These are phyloP conservation scores for Agrocybe pediades DNA, from an alignment of 768 basidiomycete species.

Conservation along the genomic window DNA sequence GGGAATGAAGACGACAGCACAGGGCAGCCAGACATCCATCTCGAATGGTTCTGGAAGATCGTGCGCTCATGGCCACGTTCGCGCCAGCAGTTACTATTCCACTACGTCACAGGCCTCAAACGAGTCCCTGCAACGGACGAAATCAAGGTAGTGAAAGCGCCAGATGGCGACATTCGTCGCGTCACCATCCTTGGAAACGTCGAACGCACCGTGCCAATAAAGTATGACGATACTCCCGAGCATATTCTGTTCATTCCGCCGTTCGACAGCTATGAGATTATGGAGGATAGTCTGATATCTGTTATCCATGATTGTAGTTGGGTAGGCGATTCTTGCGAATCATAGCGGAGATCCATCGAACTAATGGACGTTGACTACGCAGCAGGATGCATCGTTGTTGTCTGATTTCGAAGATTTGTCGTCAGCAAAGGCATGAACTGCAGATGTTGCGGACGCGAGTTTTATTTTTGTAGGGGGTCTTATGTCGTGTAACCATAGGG, in stretches of 20 bases:
- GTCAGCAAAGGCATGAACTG: neutral
- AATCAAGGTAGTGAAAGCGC: slow-evolving; percentile 26
- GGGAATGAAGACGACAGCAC: slow-evolving; percentile 13
- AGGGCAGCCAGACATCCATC: slow-evolving; percentile 18
- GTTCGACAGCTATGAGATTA: slow-evolving; percentile 22
- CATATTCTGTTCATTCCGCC: slow-evolving; percentile 27
- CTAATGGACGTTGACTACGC: neutral
- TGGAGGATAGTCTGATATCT: slow-evolving; percentile 22
- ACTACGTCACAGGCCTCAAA: slow-evolving; percentile 25
- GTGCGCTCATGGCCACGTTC: slow-evolving; percentile 24
- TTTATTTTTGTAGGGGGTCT: neutral
- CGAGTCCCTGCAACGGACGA: slow-evolving; percentile 28
- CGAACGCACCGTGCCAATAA: slow-evolving; percentile 26
- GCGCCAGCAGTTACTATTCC: slow-evolving; percentile 21
- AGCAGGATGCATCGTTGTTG: slow-evolving; percentile 13
- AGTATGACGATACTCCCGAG: slow-evolving; percentile 25
- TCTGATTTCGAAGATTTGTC: slow-evolving; percentile 14
- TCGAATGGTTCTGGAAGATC: slow-evolving; percentile 27
- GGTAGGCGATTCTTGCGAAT: slow-evolving; percentile 21
- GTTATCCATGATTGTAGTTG: slow-evolving; percentile 24
- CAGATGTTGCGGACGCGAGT: neutral
- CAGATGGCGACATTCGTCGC: slow-evolving; percentile 25
- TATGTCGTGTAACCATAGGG: neutral
- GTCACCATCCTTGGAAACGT: slow-evolving; percentile 27
- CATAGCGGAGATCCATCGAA: neutral